These are phyloP conservation scores for Colletotrichum eremochloae DNA, from an alignment of 2,329 filamentous ascomycete species.

Conservation along the genomic window DNA sequence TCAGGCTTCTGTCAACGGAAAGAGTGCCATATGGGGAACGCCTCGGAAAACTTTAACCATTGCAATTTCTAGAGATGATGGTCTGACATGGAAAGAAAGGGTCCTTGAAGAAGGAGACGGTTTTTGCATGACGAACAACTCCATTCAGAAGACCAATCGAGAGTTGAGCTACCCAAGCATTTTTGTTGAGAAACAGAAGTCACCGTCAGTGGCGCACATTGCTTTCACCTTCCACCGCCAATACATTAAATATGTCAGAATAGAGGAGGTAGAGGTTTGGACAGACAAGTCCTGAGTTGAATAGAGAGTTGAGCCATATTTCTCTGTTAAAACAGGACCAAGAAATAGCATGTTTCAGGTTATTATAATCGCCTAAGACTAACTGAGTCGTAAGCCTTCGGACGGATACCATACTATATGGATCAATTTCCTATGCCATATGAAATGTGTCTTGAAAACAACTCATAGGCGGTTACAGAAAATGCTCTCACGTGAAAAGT, in stretches of 20 bases:
- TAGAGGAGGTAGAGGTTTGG: slow-evolving; percentile 48
- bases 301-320: too few species aligned
- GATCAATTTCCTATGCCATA: too few species aligned
- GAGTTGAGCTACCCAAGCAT: slow-evolving; percentile 61
- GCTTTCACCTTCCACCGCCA: slow-evolving; percentile 60
- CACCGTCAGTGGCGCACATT: slow-evolving; percentile 49
- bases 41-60: slow-evolving; percentile 53
- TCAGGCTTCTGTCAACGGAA: slow-evolving; percentile 52
- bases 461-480: too few species aligned
- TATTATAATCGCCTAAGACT: too few species aligned
- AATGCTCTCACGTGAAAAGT: too few species aligned
- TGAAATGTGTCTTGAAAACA: too few species aligned
- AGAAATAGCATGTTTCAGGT: too few species aligned
- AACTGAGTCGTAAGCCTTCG: too few species aligned
- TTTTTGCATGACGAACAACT: slow-evolving; percentile 61
- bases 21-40: slow-evolving; percentile 59
- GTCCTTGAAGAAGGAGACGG: slow-evolving; percentile 60
- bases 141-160: slow-evolving; percentile 55
- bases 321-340: neutral
- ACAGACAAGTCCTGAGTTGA: slow-evolving; percentile 22
- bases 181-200: slow-evolving; percentile 45
- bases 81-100: slow-evolving; percentile 53
- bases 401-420: too few species aligned
- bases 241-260: slow-evolving; percentile 55
- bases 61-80: slow-evolving; percentile 53